phyloP scores from a whole-genome alignment of 2,329 filamentous ascomycete species.

The Aspergillus intermedius region DNA sequence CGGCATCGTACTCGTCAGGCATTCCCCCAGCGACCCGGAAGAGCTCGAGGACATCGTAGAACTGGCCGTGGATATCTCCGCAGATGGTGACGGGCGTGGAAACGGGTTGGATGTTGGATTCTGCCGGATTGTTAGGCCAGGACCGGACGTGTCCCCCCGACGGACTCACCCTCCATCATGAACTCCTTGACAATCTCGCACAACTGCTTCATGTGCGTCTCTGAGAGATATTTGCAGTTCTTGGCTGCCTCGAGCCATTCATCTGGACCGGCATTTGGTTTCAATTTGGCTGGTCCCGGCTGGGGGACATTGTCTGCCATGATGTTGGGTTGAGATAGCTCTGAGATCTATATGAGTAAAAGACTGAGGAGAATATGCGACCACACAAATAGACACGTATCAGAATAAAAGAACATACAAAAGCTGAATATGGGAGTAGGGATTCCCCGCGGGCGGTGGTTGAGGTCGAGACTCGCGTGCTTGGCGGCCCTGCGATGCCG shows the following conservation, averaged over 20 bases:
- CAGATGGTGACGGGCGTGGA: constrained; percentile 93
- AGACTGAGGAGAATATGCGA: not conserved
- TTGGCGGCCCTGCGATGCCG: constrained; percentile 10
- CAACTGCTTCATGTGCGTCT: constrained; percentile 95
- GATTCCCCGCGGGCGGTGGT: not conserved
- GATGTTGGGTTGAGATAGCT: constrained; percentile 4
- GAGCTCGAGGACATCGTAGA: constrained; percentile 94
- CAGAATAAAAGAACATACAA: not conserved
- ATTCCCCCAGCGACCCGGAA: constrained; percentile 96
- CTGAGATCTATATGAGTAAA: not conserved
- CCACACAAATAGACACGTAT: not conserved
- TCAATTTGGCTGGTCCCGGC: constrained; percentile 81
- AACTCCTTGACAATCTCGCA: constrained; percentile 99
- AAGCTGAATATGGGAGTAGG: not conserved
- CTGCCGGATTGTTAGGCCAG: constrained; percentile 40
- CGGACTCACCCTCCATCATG: constrained; percentile 78
- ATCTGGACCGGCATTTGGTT: constrained; percentile 76
- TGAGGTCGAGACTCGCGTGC: constrained; percentile 5
- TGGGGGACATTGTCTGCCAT: constrained; percentile 60
- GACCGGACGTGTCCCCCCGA: not conserved
- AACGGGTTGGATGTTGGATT: constrained; percentile 98
- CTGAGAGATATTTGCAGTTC: constrained; percentile 93
- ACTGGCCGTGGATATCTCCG: constrained; percentile 97
- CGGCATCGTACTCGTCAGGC: constrained; percentile 71
- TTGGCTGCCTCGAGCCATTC: constrained; percentile 97